These are phyloP conservation scores for Tylopilus plumbeoviolaceoides DNA, from an alignment of 768 basidiomycete genomes.

Conservation along the genomic window DNA sequence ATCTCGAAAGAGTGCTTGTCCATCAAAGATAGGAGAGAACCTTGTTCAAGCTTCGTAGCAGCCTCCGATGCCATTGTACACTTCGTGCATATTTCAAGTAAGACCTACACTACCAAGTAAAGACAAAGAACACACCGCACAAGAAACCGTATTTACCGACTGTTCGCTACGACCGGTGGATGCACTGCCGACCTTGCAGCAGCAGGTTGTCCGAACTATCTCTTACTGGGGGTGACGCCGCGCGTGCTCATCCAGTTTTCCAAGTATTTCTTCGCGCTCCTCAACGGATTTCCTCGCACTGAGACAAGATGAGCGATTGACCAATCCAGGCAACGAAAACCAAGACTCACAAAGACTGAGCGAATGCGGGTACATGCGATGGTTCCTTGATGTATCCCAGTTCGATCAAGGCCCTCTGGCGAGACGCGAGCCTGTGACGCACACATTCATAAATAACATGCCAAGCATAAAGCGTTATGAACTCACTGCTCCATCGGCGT, in stretches of 20 bases:
- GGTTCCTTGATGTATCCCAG: conserved; percentile 54
- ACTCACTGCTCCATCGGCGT: conserved; percentile 52
- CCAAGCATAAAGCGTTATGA: neutral
- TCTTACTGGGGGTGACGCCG: conserved; percentile 3
- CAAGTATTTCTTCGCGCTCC: conserved; percentile 40
- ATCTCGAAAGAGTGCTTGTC: no score
- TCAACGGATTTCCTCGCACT: conserved; percentile 41
- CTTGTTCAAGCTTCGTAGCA: no score
- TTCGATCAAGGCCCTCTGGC: conserved; percentile 59
- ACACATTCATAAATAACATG: neutral
- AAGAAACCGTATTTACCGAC: neutral
- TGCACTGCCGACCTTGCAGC: neutral
- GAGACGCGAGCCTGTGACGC: conserved; percentile 43
- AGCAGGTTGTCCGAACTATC: neutral
- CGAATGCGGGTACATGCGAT: conserved; percentile 53
- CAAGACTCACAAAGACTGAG: conserved; percentile 57
- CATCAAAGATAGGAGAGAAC: no score
- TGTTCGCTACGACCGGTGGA: neutral
- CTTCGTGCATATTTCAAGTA: no score
- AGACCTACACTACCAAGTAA: no score
- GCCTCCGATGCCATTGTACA: no score
- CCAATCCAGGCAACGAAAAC: neutral
- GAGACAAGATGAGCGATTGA: conserved; percentile 4
- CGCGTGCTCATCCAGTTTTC: conserved; percentile 37
- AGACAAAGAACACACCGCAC: neutral